Percentiles rank a stretch among this genome's conserved stretches.
Conservation (phyloP, 768 basidiomycete species). For the Naematelia encephala region DNA sequence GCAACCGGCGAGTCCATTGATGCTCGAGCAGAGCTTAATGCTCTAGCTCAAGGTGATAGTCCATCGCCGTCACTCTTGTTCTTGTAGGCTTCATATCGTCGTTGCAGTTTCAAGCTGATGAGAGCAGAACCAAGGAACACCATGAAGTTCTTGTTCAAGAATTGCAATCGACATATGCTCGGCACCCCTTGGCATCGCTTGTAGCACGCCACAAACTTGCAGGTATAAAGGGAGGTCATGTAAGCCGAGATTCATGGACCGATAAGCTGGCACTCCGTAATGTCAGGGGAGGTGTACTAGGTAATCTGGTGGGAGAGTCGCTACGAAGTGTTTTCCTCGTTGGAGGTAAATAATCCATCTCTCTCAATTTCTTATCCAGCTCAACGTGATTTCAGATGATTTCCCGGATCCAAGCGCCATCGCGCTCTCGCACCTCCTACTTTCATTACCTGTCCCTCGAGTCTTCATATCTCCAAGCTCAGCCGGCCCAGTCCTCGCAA, state of each 20-base stretch:
- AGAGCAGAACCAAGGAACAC: slow-evolving; percentile 57
- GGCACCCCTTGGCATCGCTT: slow-evolving; percentile 59
- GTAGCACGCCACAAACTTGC: slow-evolving; percentile 76
- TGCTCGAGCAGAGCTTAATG: slow-evolving; percentile 5
- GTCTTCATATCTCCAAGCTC: slow-evolving; percentile 61
- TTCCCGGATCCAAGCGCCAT: slow-evolving; percentile 21
- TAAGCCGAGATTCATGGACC: slow-evolving; percentile 67
- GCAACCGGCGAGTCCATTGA: slow-evolving; percentile 23
- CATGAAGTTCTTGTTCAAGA: slow-evolving; percentile 58
- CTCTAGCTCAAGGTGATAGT: slow-evolving; percentile 2
- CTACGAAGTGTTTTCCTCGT: slow-evolving; percentile 69
- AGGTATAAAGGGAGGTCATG: slow-evolving; percentile 66
- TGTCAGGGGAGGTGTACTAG: slow-evolving; percentile 59
- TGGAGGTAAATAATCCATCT: slow-evolving; percentile 58
- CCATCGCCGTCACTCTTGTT: slow-evolving; percentile 70
- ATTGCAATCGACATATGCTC: slow-evolving; percentile 59
- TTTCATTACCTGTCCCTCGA: slow-evolving; percentile 71
- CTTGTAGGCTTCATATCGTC: slow-evolving; percentile 41
- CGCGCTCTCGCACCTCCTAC: slow-evolving; percentile 63
- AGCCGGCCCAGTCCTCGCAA: slow-evolving; percentile 73
- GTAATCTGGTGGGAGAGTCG: slow-evolving; percentile 61
- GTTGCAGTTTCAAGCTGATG: slow-evolving; percentile 6
- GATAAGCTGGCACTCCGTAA: slow-evolving; percentile 81
- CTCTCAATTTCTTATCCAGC: neutral
- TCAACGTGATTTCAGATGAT: slow-evolving; percentile 9